Evolutionary conservation across 306 rosid species (phyloP), one percentile per base, ranked within the genome.

Genomic region (Ochetophila trinervis): DNA sequence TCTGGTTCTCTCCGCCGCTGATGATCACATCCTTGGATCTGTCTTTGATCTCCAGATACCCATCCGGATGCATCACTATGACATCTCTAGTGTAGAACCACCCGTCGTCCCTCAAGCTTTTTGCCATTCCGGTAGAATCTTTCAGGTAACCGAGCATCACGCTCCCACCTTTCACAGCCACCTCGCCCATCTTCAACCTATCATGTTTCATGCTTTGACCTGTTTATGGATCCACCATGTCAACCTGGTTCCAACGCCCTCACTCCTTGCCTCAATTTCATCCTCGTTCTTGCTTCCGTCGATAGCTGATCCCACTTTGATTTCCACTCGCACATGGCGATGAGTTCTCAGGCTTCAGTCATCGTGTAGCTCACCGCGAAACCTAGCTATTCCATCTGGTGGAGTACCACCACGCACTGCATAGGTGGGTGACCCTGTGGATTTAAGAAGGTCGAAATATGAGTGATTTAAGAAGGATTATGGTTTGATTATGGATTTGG

Each of bases 51-150:
- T 87, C 96, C 12, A 89, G 6, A 34, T 89, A 87, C 12, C 95
- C 96, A 8, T 89, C 96, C 0, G 78, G 74, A n/a, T 89, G 88
- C 80, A 89, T 84, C 5, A 89, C 95, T 0, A 75, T 94, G 3
- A 89, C 86, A 3, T 89, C 96, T 0, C 95, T 95, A 0, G 94
- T 89, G 68, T 81, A 78, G 47, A 89, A 87, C 94, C 95, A 90
- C 0, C 88, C 95, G 0, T 75, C 57, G 6, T 36, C 42, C 9
- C 20, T 83, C 6, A 87, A 65, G 34, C 74, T 52, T 23, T 20
- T 90, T 0, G 55, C 6, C 0, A 84, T 85, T 1, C 78, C 89
- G 8, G 57, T 72, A 0, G 79, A 75, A 27, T 90, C 95, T 45
- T 83, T 90, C 2, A 83, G 37, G 45, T 90, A 90, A 0, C 96